Evolutionary conservation across 495 filamentous ascomycete genomes (phyloP).

Genomic region (Neurospora sp.): DNA sequence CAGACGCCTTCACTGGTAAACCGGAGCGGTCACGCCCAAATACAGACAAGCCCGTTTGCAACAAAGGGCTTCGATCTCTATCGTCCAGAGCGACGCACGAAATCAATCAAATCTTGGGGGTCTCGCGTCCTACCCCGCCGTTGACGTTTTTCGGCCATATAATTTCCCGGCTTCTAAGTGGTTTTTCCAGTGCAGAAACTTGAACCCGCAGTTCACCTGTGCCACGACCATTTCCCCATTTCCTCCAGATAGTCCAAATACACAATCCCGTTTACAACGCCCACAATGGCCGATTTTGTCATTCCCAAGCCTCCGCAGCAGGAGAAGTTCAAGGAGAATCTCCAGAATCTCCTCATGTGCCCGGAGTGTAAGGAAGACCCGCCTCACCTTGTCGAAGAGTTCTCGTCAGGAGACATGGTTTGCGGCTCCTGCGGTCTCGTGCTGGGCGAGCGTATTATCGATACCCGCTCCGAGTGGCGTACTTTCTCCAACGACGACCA

Average conservation of each 20-base stretch:
- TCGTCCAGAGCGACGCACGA: neutral
- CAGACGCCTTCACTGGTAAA: conserved; percentile 28
- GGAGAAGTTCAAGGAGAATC: conserved; percentile 44
- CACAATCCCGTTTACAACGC: neutral
- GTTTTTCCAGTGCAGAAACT: neutral
- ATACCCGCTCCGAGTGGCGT: conserved; percentile 95
- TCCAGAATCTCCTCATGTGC: conserved; percentile 76
- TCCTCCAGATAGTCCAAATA: neutral
- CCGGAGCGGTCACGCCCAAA: conserved; percentile 12
- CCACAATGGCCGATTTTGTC: conserved; percentile 8
- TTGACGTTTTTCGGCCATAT: neutral
- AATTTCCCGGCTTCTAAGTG: neutral
- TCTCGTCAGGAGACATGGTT: conserved; percentile 82
- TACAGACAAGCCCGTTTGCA: neutral
- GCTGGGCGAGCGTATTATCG: conserved; percentile 79
- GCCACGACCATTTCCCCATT: neutral
- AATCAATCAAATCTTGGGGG: neutral
- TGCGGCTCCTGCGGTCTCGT: conserved; percentile 91
- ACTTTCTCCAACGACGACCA: conserved; percentile 98
- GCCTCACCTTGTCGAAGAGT: conserved; percentile 87
- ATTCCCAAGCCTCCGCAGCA: conserved; percentile 3
- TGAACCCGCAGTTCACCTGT: neutral
- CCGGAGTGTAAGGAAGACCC: conserved; percentile 84
- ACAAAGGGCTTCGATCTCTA: neutral
- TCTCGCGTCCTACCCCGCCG: neutral